Percentiles rank a stretch among this genome's conserved stretches.
Conservation (phyloP, 129 eudicot species). For the Heracleum sosnowskyi region DNA sequence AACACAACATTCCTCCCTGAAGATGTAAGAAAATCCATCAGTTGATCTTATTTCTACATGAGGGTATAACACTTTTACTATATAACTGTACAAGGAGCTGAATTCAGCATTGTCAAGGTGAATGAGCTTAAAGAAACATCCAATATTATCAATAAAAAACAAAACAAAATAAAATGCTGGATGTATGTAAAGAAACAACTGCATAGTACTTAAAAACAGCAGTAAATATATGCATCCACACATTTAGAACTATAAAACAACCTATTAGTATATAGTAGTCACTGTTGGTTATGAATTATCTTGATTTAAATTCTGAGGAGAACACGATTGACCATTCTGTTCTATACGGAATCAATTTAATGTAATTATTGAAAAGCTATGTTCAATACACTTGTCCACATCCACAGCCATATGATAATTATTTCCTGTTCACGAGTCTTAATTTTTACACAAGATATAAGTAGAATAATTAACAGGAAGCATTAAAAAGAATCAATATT, state of each 20-base stretch:
- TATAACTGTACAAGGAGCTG: background rate
- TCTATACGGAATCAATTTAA: background rate
- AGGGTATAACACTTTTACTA: background rate
- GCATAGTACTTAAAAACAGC: background rate
- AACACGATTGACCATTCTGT: background rate
- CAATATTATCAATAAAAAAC: background rate
- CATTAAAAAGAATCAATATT: background rate
- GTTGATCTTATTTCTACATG: slow-evolving; percentile 2
- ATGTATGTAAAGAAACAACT: background rate
- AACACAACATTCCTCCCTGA: slow-evolving; percentile 93
- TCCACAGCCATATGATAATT: background rate
- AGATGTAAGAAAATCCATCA: background rate
- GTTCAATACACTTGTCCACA: background rate
- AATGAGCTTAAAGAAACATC: background rate
- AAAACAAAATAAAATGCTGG: background rate
- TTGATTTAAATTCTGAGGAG: background rate
- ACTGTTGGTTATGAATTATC: background rate
- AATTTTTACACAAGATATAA: background rate
- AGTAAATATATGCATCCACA: background rate
- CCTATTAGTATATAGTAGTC: background rate
- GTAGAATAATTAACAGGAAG: background rate
- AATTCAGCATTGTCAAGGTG: background rate
- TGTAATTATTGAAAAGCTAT: background rate
- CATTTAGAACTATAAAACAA: background rate
- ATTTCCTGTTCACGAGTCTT: background rate